phyloP scores from a whole-genome alignment of 441 rosid species.

The Dalechampia spathulata region DNA sequence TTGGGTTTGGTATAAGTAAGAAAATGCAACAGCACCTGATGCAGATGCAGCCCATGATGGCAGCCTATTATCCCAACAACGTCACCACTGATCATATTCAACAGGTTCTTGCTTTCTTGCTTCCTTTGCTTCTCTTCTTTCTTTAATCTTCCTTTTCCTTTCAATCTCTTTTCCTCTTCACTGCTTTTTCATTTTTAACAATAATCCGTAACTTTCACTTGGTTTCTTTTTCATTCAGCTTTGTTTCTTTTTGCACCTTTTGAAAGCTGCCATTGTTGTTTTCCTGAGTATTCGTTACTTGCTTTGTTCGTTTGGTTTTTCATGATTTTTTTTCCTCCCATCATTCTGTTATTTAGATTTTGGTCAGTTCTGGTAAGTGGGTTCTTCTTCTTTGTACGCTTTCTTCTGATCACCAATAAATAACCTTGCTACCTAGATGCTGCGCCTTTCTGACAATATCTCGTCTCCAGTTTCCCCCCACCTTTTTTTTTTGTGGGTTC shows the following conservation, averaged over 20 bases:
- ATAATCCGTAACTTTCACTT: not conserved
- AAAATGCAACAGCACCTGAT: conserved; percentile 99
- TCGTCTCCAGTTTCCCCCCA: not conserved
- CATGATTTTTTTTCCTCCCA: not conserved
- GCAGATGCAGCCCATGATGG: conserved; percentile 99
- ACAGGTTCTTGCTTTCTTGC: conserved; percentile 52
- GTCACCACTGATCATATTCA: conserved; percentile 99
- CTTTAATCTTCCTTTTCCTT: not conserved
- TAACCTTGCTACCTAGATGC: not conserved
- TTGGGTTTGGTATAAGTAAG: conserved; percentile 5
- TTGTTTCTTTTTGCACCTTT: not conserved
- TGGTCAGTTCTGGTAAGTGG: conserved; percentile 8
- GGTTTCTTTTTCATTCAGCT: not conserved
- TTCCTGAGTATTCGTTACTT: not conserved
- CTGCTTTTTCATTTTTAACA: not conserved
- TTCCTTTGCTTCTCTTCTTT: not conserved
- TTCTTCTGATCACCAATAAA: conserved; percentile 10
- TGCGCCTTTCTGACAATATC: conserved; percentile 2
- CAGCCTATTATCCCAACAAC: conserved; percentile 96
- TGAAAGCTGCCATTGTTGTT: not conserved
- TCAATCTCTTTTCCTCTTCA: too few species aligned
- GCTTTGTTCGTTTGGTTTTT: not conserved
- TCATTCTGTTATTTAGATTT: conserved; percentile 10
- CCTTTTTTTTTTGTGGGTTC: not conserved
- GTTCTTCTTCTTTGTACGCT: conserved; percentile 1